phyloP scores from a whole-genome alignment of 495 filamentous ascomycete genomes.

The Penicillium salamii region DNA sequence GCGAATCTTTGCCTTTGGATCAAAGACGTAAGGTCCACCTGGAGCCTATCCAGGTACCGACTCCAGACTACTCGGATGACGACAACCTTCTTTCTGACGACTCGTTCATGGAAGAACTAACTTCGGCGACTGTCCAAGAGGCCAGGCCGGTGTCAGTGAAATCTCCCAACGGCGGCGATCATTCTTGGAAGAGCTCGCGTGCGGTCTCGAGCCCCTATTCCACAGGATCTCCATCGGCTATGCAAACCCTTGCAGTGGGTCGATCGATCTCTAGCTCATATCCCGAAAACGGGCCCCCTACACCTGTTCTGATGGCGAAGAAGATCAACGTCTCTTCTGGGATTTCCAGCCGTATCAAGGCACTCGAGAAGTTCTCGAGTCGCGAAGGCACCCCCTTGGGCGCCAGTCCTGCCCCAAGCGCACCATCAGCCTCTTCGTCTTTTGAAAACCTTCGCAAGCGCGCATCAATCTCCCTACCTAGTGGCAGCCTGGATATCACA shows the following conservation, averaged over 20 bases:
- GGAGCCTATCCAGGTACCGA: conserved; percentile 56
- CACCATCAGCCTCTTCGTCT: conserved; percentile 33
- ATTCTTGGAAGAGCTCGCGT: conserved; percentile 45
- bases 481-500: conserved; percentile 18
- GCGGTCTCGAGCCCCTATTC: conserved; percentile 49
- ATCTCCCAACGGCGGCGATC: conserved; percentile 52
- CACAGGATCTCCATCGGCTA: conserved; percentile 30
- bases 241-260: conserved; percentile 36
- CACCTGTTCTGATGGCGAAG: conserved; percentile 54
- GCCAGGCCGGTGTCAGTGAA: conserved; percentile 82
- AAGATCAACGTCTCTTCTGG: conserved; percentile 81
- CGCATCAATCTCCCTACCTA: conserved; percentile 30
- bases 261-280: conserved; percentile 41
- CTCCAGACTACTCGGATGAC: conserved; percentile 57
- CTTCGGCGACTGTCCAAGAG: conserved; percentile 76
- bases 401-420: conserved; percentile 16
- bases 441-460: conserved; percentile 47
- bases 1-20: conserved; percentile 24
- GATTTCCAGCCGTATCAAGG: conserved; percentile 87
- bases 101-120: conserved; percentile 85
- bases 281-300: conserved; percentile 24
- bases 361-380: conserved; percentile 70
- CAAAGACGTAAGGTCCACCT: conserved; percentile 48
- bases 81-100: conserved; percentile 74
- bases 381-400: conserved; percentile 39